phyloP scores from a whole-genome alignment of 1,284 basidiomycete species.

The Ceratobasidium papillatum region DNA sequence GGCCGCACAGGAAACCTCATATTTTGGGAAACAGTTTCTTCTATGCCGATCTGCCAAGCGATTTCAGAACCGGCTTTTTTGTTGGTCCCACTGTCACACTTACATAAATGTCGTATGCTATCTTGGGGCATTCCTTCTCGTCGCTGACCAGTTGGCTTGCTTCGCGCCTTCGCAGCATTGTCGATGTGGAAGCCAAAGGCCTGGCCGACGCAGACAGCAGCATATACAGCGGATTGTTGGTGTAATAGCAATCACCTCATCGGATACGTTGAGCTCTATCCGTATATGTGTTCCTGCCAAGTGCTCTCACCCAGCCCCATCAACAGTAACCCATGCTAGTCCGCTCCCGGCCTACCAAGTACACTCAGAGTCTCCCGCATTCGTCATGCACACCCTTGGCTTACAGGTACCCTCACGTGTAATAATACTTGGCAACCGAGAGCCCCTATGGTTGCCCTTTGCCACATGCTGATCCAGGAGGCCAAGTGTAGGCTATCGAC shows the following conservation, averaged over 20 bases:
- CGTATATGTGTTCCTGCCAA: slow-evolving; percentile 32
- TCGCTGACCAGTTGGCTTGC: neutral
- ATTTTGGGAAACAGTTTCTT: slow-evolving; percentile 17
- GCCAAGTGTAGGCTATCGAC: neutral
- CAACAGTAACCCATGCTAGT: slow-evolving; percentile 15
- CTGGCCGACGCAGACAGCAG: neutral
- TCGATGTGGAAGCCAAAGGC: neutral
- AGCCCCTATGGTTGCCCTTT: neutral
- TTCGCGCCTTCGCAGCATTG: neutral
- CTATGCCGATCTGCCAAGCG: slow-evolving; percentile 5
- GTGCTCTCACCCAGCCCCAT: neutral
- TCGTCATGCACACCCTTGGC: slow-evolving; percentile 4
- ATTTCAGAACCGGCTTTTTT: neutral
- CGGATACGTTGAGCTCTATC: neutral
- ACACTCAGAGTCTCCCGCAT: neutral
- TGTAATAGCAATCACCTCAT: neutral
- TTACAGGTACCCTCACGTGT: neutral
- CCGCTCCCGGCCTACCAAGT: slow-evolving; percentile 23
- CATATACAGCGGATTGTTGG: neutral
- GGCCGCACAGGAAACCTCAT: neutral
- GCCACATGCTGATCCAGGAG: slow-evolving; percentile 5
- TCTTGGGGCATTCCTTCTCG: neutral
- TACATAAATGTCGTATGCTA: neutral
- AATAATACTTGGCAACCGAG: neutral
- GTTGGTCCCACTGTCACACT: neutral